Evolutionary conservation across 352 stramenopile species (phyloP).

Genomic region (Pythium periplocum): DNA sequence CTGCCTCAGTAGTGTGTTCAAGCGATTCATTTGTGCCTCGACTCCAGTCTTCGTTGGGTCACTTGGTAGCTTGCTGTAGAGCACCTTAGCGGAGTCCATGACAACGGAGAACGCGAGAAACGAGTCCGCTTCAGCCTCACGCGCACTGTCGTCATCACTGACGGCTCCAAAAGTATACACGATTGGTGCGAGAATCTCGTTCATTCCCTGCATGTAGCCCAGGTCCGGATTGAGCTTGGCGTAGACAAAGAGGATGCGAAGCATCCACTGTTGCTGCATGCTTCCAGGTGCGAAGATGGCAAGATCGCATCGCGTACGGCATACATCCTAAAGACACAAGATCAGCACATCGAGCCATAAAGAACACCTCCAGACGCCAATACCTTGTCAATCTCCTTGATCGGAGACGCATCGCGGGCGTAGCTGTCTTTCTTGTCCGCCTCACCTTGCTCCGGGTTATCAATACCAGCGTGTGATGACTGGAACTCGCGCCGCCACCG

Average conservation of each 20-base stretch:
- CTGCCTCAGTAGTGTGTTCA: constrained; percentile 43
- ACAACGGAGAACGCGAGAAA: constrained; percentile 49
- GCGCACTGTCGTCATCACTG: constrained; percentile 18
- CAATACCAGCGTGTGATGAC: background rate
- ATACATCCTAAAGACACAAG: constrained; percentile 34
- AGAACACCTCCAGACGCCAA: background rate
- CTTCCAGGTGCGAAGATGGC: constrained; percentile 39
- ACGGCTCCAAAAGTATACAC: constrained; percentile 74
- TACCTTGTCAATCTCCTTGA: constrained; percentile 68
- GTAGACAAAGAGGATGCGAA: constrained; percentile 69
- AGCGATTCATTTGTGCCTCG: constrained; percentile 50
- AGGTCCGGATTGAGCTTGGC: constrained; percentile 74
- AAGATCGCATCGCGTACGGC: constrained; percentile 46
- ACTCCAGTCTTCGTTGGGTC: constrained; percentile 47
- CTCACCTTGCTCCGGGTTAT: background rate
- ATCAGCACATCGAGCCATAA: background rate
- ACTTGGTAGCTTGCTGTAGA: constrained; percentile 34
- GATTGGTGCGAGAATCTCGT: constrained; percentile 90
- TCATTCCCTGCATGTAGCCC: constrained; percentile 94
- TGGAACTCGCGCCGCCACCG: constrained; percentile 17
- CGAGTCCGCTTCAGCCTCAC: constrained; percentile 42
- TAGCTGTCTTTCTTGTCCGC: constrained; percentile 10
- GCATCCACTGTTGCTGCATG: constrained; percentile 61
- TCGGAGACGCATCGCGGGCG: constrained; percentile 30
- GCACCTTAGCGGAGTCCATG: constrained; percentile 37